Conservation (phyloP, 2,329 filamentous ascomycete species). For the Acephala macrosclerotiorum region DNA sequence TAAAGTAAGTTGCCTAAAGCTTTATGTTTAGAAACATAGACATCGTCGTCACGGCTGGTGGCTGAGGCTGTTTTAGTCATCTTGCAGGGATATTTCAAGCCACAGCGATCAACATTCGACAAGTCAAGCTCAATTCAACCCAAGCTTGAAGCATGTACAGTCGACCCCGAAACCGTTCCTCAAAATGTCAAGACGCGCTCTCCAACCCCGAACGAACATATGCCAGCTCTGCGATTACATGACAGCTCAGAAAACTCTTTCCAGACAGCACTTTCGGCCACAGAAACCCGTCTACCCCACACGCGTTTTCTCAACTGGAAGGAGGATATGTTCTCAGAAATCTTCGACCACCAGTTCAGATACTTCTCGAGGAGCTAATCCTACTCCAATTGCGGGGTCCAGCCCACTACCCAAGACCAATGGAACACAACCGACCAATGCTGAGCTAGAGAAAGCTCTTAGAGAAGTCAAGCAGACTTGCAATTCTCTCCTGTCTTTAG, state of each 20-base stretch:
- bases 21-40: not conserved
- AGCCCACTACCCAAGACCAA: not conserved
- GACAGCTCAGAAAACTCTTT: slow-evolving; percentile 25
- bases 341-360: slow-evolving; percentile 6
- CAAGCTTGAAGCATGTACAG: slow-evolving; percentile 11
- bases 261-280: slow-evolving; percentile 25
- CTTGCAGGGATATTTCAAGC: slow-evolving; percentile 11
- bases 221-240: slow-evolving; percentile 55
- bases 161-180: not conserved
- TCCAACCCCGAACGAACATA: slow-evolving; percentile 45
- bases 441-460: slow-evolving; percentile 34
- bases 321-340: slow-evolving; percentile 26
- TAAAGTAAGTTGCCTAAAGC: slow-evolving; percentile 13
- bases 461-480: slow-evolving; percentile 32
- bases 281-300: slow-evolving; percentile 27
- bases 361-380: slow-evolving; percentile 1
- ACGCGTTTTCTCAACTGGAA: slow-evolving; percentile 34
- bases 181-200: slow-evolving; percentile 50
- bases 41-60: slow-evolving; percentile 24
- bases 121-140: slow-evolving; percentile 10
- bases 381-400: not conserved
- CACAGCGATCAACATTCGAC: slow-evolving; percentile 17
- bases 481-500: slow-evolving; percentile 33
- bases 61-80: not conserved
- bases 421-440: slow-evolving; percentile 22